phyloP scores from a whole-genome alignment of 1,284 basidiomycete species.

The Pterula multifida region DNA sequence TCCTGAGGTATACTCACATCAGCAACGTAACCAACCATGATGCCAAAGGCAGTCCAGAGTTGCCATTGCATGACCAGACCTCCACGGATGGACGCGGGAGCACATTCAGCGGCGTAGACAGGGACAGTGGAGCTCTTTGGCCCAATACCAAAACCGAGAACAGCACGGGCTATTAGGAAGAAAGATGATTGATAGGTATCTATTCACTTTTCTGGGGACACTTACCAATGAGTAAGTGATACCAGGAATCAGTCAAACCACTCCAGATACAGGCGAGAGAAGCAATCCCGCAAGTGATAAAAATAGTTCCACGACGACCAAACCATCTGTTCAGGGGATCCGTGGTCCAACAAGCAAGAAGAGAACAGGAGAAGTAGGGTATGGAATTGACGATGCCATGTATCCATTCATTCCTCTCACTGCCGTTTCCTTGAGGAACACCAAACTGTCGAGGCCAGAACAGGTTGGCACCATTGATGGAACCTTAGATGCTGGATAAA shows the following conservation, averaged over 20 bases:
- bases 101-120: slow-evolving; percentile 48
- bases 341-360: slow-evolving; percentile 35
- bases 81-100: slow-evolving; percentile 53
- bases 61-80: slow-evolving; percentile 63
- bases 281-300: slow-evolving; percentile 49
- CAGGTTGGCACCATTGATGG: slow-evolving; percentile 46
- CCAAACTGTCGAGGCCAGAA: slow-evolving; percentile 50
- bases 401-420: slow-evolving; percentile 28
- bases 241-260: slow-evolving; percentile 45
- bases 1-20: slow-evolving; percentile 17
- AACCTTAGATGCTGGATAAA: neutral
- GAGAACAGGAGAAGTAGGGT: slow-evolving; percentile 28
- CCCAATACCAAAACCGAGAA: slow-evolving; percentile 61
- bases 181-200: slow-evolving; percentile 14
- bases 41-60: slow-evolving; percentile 48
- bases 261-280: slow-evolving; percentile 50
- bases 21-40: slow-evolving; percentile 40
- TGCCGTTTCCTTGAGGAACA: slow-evolving; percentile 16
- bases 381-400: slow-evolving; percentile 35
- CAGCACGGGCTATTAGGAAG: slow-evolving; percentile 29
- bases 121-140: slow-evolving; percentile 52
- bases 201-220: neutral
- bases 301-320: slow-evolving; percentile 59
- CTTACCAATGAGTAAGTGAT: slow-evolving; percentile 26
- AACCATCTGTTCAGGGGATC: slow-evolving; percentile 38